phyloP scores from a whole-genome alignment of 148 eudicot genomes.

The Simmondsia chinensis region DNA sequence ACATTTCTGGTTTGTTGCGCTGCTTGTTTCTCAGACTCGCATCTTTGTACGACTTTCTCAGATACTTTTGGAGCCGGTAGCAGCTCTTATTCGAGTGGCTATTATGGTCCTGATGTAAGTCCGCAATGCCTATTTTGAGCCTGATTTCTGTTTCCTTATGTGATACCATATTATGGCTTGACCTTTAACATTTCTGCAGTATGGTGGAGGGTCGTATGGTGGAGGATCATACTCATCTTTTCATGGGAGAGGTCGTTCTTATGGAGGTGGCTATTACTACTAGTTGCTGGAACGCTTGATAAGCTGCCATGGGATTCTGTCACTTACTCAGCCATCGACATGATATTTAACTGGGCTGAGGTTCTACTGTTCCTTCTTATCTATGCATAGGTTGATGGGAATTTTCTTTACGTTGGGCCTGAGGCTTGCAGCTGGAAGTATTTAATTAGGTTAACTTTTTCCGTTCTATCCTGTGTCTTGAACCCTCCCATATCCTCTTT shows the following conservation, averaged over 20 bases:
- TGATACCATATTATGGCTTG: neutral
- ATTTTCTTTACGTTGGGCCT: too few species aligned
- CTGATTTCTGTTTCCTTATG: neutral
- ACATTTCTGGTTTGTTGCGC: too few species aligned
- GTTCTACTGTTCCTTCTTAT: neutral
- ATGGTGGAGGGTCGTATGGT: conserved; percentile 52
- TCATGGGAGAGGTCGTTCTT: conserved; percentile 41
- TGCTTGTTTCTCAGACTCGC: neutral
- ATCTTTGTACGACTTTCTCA: conserved; percentile 4
- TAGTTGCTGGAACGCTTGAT: conserved; percentile 26
- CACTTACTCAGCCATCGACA: neutral
- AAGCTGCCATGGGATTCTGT: conserved; percentile 3
- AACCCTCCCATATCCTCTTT: too few species aligned
- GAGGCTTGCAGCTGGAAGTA: too few species aligned
- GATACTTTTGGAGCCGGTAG: conserved; percentile 42
- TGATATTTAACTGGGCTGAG: neutral
- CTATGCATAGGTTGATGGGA: too few species aligned
- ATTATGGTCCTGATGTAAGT: conserved; percentile 72
- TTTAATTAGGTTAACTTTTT: too few species aligned
- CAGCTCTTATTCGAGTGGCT: conserved; percentile 41
- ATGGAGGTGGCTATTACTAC: conserved; percentile 58
- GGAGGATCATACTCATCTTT: conserved; percentile 45
- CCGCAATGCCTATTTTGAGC: neutral
- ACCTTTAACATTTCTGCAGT: conserved; percentile 24
- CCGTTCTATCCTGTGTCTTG: too few species aligned